Evolutionary conservation across 306 rosid species (phyloP).

Genomic region (Sophora flavescens): DNA sequence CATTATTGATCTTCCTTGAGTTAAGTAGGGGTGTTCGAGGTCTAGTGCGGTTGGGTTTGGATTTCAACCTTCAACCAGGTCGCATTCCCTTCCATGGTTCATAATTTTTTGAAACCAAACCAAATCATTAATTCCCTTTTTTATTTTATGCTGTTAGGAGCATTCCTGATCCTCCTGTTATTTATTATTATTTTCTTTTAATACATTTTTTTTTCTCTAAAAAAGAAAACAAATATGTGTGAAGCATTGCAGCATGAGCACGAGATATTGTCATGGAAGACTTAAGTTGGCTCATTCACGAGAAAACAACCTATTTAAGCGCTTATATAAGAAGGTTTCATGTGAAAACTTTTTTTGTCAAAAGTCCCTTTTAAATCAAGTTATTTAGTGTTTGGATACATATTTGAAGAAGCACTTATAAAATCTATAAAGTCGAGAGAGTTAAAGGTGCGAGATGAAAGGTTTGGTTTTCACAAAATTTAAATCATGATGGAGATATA

Average conservation of each 20-base stretch:
- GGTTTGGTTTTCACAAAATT: too few relatives aligned
- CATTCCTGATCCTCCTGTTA: background rate
- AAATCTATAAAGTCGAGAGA: too few relatives aligned
- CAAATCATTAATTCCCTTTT: background rate
- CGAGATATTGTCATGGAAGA: slow-evolving; percentile 23
- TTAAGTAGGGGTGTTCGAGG: background rate
- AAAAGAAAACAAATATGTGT: background rate
- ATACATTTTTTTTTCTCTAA: background rate
- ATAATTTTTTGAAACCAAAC: background rate
- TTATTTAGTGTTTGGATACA: too few relatives aligned
- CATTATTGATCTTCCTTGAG: slow-evolving; percentile 13
- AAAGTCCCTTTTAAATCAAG: too few relatives aligned
- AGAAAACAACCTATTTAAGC: too few relatives aligned
- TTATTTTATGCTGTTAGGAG: background rate
- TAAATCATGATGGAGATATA: too few relatives aligned
- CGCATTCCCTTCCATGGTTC: background rate
- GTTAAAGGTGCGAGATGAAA: too few relatives aligned
- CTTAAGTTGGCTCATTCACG: slow-evolving; percentile 5
- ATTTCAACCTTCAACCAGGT: background rate
- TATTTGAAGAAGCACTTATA: too few relatives aligned
- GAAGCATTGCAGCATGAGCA: slow-evolving; percentile 28
- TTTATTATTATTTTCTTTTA: background rate
- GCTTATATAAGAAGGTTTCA: too few relatives aligned
- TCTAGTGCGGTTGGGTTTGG: background rate
- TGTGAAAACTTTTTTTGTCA: too few relatives aligned